Percentiles rank a stretch among this genome's conserved stretches.
Evolutionary conservation across 2,329 filamentous ascomycete genomes (phyloP).

Genomic region (Hypoxylon sp.): DNA sequence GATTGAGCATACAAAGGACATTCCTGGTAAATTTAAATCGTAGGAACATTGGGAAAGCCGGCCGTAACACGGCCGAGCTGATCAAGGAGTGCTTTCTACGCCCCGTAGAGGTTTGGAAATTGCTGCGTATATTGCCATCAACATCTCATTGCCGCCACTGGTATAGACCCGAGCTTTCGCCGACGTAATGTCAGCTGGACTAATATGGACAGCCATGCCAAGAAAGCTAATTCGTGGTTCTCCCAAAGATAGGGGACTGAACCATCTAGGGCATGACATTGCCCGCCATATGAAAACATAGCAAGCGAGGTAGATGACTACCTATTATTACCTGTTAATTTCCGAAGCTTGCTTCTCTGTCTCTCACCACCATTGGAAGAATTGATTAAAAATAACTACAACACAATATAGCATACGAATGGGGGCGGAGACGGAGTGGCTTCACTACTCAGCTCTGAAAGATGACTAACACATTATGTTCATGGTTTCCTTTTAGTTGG

Average conservation of each 20-base stretch:
- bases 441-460: not conserved
- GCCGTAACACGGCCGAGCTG: constrained; percentile 4
- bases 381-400: not conserved
- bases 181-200: constrained; percentile 13
- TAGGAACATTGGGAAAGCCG: not conserved
- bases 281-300: not conserved
- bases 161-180: not conserved
- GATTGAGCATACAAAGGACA: not conserved
- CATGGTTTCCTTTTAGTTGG: not conserved
- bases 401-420: not conserved
- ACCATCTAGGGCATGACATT: not conserved
- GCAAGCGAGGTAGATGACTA: not conserved
- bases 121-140: not conserved
- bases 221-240: not conserved
- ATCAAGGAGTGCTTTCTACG: not conserved
- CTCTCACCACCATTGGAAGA: not conserved
- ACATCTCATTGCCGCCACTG: not conserved
- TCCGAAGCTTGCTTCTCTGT: not conserved
- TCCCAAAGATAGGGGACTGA: not conserved
- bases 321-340: not conserved
- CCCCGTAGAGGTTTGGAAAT: not conserved
- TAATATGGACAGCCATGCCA: constrained; percentile 7
- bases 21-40: not conserved
- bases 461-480: constrained; percentile 1
- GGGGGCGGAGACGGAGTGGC: not conserved